Conservation (phyloP, 192 early-diverging fungal genomes). For the Diversispora eburnea region DNA sequence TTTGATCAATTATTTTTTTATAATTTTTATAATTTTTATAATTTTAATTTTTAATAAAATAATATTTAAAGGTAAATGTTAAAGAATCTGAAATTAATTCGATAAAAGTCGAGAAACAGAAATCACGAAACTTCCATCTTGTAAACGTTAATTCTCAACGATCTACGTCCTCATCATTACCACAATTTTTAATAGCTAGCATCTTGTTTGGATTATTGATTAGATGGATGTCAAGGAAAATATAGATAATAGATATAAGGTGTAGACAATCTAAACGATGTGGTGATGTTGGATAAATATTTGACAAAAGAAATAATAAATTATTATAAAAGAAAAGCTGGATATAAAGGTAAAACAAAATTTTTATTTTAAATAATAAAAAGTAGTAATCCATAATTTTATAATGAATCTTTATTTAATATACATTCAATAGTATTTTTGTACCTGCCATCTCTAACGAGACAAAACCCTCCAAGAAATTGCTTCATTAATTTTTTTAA, state of each 20-base stretch:
- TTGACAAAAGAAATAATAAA: no score
- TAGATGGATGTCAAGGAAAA: not conserved
- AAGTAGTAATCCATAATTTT: no score
- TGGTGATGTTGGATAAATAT: no score
- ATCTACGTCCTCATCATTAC: not conserved
- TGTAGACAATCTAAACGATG: no score
- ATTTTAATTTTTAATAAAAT: not conserved
- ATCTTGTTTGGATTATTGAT: slow-evolving; percentile 1
- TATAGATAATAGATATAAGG: not conserved
- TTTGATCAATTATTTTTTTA: not conserved
- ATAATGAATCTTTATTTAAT: no score
- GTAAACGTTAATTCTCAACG: slow-evolving; percentile 9
- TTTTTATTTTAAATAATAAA: no score
- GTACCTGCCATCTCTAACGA: no score
- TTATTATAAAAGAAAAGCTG: no score
- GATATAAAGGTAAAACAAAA: no score
- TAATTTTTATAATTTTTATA: not conserved
- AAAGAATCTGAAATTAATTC: not conserved
- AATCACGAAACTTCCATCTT: slow-evolving; percentile 17
- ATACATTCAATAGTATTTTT: no score
- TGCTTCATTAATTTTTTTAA: no score
- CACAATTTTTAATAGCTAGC: slow-evolving; percentile 17
- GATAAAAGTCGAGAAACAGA: not conserved
- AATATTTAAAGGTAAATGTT: not conserved
- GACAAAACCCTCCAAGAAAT: no score